phyloP scores from a whole-genome alignment of 2,329 filamentous ascomycete genomes.

The Epichloe elymi region DNA sequence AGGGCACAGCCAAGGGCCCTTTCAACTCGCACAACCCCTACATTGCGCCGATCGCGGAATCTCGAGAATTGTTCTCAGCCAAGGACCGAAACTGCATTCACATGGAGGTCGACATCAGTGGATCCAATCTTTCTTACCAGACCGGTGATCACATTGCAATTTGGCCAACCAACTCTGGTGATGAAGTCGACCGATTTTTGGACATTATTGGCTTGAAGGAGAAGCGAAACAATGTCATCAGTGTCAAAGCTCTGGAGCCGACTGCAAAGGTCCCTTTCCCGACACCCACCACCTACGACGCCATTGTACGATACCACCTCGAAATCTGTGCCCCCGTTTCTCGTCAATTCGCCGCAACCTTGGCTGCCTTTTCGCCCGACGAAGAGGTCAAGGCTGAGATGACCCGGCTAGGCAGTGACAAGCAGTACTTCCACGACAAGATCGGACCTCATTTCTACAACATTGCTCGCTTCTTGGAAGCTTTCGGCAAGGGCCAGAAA shows the following conservation, averaged over 20 bases:
- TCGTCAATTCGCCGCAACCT: slow-evolving; percentile 79
- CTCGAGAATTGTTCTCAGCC: slow-evolving; percentile 78
- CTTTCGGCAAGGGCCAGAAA: slow-evolving; percentile 55
- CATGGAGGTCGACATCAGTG: slow-evolving; percentile 84
- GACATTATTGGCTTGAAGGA: slow-evolving; percentile 59
- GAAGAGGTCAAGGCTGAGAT: slow-evolving; percentile 79
- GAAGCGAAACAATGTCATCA: slow-evolving; percentile 73
- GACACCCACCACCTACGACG: slow-evolving; percentile 90
- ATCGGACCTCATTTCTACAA: slow-evolving; percentile 74
- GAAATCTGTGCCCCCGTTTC: slow-evolving; percentile 93
- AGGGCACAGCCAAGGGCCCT: slow-evolving; percentile 70
- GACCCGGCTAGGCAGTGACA: slow-evolving; percentile 77
- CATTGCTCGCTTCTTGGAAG: slow-evolving; percentile 71
- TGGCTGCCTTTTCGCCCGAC: slow-evolving; percentile 80
- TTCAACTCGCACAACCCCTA: slow-evolving; percentile 96
- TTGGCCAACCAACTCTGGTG: slow-evolving; percentile 92
- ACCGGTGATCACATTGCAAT: slow-evolving; percentile 95
- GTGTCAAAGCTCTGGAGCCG: slow-evolving; percentile 80
- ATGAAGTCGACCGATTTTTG: slow-evolving; percentile 83
- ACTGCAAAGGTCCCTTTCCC: slow-evolving; percentile 98
- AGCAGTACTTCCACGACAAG: slow-evolving; percentile 87
- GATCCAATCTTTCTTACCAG: slow-evolving; percentile 82
- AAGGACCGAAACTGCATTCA: slow-evolving; percentile 92
- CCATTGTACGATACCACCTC: slow-evolving; percentile 87
- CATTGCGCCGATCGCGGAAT: slow-evolving; percentile 85